phyloP scores from a whole-genome alignment of 2,329 filamentous ascomycete genomes.

The Trichoderma sp. region DNA sequence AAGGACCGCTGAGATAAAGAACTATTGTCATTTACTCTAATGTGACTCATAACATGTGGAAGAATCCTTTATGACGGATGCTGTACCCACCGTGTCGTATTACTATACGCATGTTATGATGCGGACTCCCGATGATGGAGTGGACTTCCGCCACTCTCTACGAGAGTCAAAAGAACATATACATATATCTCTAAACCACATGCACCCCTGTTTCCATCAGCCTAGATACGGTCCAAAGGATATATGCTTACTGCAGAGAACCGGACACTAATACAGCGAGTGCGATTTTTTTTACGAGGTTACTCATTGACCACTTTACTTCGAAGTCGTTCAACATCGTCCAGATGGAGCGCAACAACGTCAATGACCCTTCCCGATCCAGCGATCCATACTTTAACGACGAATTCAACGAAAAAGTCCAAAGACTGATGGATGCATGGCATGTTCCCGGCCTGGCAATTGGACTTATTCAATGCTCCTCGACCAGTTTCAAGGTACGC shows the following conservation, averaged over 20 bases:
- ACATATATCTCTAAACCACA: neutral
- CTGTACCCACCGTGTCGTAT: neutral
- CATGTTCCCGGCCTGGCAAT: neutral
- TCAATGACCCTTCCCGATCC: neutral
- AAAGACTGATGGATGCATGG: neutral
- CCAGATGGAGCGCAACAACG: neutral
- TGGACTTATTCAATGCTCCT: neutral
- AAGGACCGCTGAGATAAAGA: neutral
- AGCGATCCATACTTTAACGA: neutral
- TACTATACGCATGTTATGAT: neutral
- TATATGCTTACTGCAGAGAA: neutral
- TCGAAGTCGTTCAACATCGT: neutral
- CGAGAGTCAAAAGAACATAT: neutral
- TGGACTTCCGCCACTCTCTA: neutral
- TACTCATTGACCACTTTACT: neutral
- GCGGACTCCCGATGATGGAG: neutral
- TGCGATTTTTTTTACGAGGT: neutral
- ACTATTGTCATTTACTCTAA: neutral
- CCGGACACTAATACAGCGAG: neutral
- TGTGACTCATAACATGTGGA: neutral
- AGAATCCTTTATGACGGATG: neutral
- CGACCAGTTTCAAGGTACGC: neutral
- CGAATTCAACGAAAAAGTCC: neutral
- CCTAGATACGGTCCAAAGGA: neutral
- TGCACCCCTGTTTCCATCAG: neutral